Conservation (phyloP, 371 early-diverging fungal genomes). For the Coemansia sp. region DNA sequence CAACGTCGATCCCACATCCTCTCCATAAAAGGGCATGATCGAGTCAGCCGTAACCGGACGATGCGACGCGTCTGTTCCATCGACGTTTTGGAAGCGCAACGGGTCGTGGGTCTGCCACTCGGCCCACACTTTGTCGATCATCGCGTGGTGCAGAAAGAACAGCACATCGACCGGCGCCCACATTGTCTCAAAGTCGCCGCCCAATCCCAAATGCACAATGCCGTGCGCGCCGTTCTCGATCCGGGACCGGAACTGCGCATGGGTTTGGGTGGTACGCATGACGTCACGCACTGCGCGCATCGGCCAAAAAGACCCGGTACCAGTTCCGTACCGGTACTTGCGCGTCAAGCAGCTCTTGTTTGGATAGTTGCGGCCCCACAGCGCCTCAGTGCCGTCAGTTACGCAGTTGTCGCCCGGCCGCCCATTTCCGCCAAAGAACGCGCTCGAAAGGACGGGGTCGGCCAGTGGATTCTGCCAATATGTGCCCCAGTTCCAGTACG, state of each 20-base stretch:
- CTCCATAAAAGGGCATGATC: conserved; percentile 50
- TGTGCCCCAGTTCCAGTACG: conserved; percentile 50
- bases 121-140: conserved; percentile 56
- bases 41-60: conserved; percentile 32
- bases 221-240: conserved; percentile 52
- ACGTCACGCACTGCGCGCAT: conserved; percentile 39
- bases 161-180: conserved; percentile 52
- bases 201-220: conserved; percentile 42
- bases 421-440: conserved; percentile 49
- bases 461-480: conserved; percentile 43
- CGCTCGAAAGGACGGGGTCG: conserved; percentile 20
- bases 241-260: conserved; percentile 32
- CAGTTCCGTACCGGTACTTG: conserved; percentile 29
- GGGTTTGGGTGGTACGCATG: conserved; percentile 15
- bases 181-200: conserved; percentile 53
- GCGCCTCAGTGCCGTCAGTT: too few species aligned
- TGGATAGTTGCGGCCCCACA: conserved; percentile 20
- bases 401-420: conserved; percentile 16
- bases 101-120: conserved; percentile 52
- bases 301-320: conserved; percentile 40
- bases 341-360: conserved; percentile 40
- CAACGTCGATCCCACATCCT: conserved; percentile 39
- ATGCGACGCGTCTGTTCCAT: conserved; percentile 28
- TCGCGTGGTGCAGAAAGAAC: conserved; percentile 53
- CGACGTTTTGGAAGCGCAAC: conserved; percentile 25